Evolutionary conservation across 805 yeast genomes (phyloP).

Genomic region (Priceomyces haplophilus): DNA sequence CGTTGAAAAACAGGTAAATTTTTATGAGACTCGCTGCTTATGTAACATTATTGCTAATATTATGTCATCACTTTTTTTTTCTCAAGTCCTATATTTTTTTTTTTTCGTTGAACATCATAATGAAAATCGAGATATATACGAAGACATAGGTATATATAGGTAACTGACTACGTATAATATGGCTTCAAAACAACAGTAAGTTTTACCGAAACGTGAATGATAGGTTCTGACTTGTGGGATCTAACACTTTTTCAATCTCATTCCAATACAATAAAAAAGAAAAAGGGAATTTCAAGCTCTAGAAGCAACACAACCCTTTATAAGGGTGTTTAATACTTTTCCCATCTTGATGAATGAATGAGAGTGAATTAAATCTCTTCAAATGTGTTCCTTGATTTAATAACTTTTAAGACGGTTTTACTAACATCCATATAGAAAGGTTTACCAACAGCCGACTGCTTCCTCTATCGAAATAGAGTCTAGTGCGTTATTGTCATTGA

Average conservation of each 20-base stretch:
- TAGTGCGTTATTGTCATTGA: slow-evolving; percentile 53
- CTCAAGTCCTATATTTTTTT: not conserved
- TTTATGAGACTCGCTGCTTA: slow-evolving; percentile 6
- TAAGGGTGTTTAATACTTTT: not conserved
- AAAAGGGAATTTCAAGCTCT: too few species aligned
- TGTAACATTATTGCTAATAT: not conserved
- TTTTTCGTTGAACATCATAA: not conserved
- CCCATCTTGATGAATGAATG: too few species aligned
- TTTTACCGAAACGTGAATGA: too few species aligned
- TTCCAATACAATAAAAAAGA: too few species aligned
- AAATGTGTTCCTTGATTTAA: too few species aligned
- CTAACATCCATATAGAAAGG: slow-evolving; percentile 12
- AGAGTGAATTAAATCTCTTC: too few species aligned
- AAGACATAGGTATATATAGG: too few species aligned
- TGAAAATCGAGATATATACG: not conserved
- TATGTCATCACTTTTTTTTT: slow-evolving; percentile 3
- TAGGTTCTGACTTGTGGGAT: too few species aligned
- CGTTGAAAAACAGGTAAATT: slow-evolving; percentile 7
- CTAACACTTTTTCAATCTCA: too few species aligned
- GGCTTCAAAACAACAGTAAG: slow-evolving; percentile 18
- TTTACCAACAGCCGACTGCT: slow-evolving; percentile 36
- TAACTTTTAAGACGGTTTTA: too few species aligned
- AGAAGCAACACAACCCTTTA: too few species aligned
- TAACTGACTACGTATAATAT: slow-evolving; percentile 1
- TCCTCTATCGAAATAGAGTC: slow-evolving; percentile 46